A percentile compares a stretch with the other conserved stretches of the same genome.
Conservation (phyloP, 1,139 yeast species). For the Debaryomyces sp. region DNA sequence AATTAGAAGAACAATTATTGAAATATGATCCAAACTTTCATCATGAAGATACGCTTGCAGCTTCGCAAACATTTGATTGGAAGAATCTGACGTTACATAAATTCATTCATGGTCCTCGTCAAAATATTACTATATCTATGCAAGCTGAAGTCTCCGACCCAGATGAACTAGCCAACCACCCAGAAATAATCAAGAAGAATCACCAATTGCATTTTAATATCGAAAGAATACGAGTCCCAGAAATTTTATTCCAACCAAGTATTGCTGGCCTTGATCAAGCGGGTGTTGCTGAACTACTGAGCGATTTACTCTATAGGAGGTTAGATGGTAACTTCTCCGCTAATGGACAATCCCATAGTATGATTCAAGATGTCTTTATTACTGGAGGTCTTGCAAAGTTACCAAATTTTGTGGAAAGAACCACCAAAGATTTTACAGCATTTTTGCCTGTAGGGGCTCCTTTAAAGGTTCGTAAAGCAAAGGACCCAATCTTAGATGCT, state of each 20-base stretch:
- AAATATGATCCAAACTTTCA: slow-evolving; percentile 84
- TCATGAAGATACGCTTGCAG: slow-evolving; percentile 78
- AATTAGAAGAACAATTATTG: slow-evolving; percentile 72
- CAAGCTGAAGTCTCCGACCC: slow-evolving; percentile 47
- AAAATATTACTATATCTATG: slow-evolving; percentile 46
- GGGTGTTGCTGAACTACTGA: slow-evolving; percentile 77
- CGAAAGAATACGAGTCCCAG: slow-evolving; percentile 92
- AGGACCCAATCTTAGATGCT: slow-evolving; percentile 73
- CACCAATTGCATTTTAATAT: slow-evolving; percentile 90
- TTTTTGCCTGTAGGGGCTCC: slow-evolving; percentile 72
- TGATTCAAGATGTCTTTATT: slow-evolving; percentile 67
- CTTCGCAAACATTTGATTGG: slow-evolving; percentile 82
- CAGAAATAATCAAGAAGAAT: slow-evolving; percentile 46
- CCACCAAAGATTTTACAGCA: slow-evolving; percentile 65
- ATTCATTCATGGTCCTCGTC: slow-evolving; percentile 88
- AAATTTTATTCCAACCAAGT: slow-evolving; percentile 88
- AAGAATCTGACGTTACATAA: slow-evolving; percentile 75
- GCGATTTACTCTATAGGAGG: slow-evolving; percentile 65
- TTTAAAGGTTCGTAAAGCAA: slow-evolving; percentile 63
- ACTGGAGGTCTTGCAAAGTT: slow-evolving; percentile 85
- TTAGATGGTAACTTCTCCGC: slow-evolving; percentile 53
- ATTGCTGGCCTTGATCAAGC: slow-evolving; percentile 97
- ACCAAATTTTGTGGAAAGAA: slow-evolving; percentile 66
- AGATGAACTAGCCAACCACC: slow-evolving; percentile 47
- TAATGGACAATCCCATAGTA: slow-evolving; percentile 56